Base-by-base conservation (phyloP, 768 basidiomycete genomes). In the Amylocystis lapponica region DNA sequence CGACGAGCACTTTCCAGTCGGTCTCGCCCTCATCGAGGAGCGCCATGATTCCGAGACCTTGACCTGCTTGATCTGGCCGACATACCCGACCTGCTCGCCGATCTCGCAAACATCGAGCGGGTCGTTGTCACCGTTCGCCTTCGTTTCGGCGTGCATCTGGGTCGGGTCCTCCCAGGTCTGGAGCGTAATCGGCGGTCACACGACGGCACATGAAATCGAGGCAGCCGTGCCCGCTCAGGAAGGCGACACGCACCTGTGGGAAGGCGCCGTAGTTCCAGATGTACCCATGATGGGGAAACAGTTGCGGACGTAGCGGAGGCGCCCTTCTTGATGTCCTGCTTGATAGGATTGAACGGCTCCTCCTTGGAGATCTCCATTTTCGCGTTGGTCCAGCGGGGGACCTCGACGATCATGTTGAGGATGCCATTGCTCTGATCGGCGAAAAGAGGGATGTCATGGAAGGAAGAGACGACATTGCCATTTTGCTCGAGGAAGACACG, bases 201-300 rank as follows among this genome's bases (percentile, higher is more conserved):
- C 23, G 26, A 39, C 27, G 33, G 37, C 9, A 12, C 13, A 39
- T 26, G 12, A 30, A 31, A 17, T 23, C 30, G 21, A 13, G 21
- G 22, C 29, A 26, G 21, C 9, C 14, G 42, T 42, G 43, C 48
- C n/a, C 36, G 3, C 17, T 11, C 11, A 19, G 14, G 22, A 22
- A 25, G 3, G 27, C 9, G 23, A 31, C 9, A 59, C 79, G 36
- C 43, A 85, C 92, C 80, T 95, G 92, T 49, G 95, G 95, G 81
- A 99, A 96, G 47, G 94, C 93, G 58, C 95, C 95, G 61, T 99
- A 99, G 78, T 99, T 99, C 96, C 96, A 99, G 75, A 99, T 93
- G 76, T 97, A 94, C 27, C 96, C 95, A 64, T 98, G 94, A 75
- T 99, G 96, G 55, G 96, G 87, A 99, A 99, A 70, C 96, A 98